Evolutionary conservation across 2,329 filamentous ascomycete species (phyloP).

Genomic region (Catunica adiposa): DNA sequence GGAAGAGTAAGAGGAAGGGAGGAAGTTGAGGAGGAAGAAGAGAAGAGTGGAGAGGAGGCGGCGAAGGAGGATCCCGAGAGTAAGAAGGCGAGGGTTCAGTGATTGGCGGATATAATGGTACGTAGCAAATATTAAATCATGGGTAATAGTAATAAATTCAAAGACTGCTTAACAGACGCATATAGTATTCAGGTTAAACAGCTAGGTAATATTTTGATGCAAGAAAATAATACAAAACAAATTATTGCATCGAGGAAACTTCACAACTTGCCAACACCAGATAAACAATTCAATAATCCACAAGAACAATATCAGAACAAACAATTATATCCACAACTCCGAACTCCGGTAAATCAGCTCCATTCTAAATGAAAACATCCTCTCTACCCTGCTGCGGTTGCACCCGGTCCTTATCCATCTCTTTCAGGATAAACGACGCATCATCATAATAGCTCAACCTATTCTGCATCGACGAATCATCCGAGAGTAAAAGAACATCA

Average conservation of each 20-base stretch:
- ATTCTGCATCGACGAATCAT: conserved; percentile 10
- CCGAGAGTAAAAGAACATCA: conserved; percentile 11
- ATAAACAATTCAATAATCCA: too few species aligned
- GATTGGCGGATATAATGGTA: too few species aligned
- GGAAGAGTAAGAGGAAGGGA: conserved; percentile 38
- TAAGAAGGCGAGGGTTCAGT: conserved; percentile 33
- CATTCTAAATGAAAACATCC: too few species aligned
- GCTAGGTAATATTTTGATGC: not conserved
- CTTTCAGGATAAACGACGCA: not conserved
- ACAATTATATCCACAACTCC: too few species aligned
- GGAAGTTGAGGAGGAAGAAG: conserved; percentile 37
- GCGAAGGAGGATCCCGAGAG: conserved; percentile 26
- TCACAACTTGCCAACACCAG: not conserved
- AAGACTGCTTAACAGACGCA: too few species aligned
- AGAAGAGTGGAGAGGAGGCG: conserved; percentile 28
- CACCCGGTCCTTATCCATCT: not conserved
- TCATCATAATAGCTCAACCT: conserved; percentile 11
- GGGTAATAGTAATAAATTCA: not conserved
- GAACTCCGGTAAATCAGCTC: too few species aligned
- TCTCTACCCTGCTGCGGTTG: not conserved
- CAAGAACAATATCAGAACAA: too few species aligned
- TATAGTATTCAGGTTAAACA: not conserved
- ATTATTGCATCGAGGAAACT: not conserved
- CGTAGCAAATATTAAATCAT: too few species aligned
- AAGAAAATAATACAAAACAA: not conserved